Evolutionary conservation across 192 early-diverging fungal species (phyloP).

Genomic region (Rhizoclosmatium globosum): DNA sequence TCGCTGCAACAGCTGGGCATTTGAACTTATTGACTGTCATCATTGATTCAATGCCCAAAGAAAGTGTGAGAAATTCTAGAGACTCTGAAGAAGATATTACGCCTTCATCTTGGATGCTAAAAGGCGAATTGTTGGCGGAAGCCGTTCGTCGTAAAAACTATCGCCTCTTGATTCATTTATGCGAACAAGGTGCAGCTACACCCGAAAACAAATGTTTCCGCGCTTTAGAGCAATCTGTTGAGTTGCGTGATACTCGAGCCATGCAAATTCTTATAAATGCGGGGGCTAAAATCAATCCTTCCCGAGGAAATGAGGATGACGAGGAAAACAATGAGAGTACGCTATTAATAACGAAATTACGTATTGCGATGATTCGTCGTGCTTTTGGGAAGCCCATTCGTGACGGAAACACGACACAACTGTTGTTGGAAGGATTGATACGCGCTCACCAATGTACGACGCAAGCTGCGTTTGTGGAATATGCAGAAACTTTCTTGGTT

Average conservation of each 20-base stretch:
- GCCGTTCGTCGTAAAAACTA: constrained; percentile 26
- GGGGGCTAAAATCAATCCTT: constrained; percentile 8
- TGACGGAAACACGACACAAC: constrained; percentile 18
- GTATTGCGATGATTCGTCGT: constrained; percentile 16
- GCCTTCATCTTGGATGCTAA: neutral
- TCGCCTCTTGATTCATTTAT: constrained; percentile 28
- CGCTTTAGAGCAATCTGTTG: constrained; percentile 14
- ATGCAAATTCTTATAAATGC: constrained; percentile 23
- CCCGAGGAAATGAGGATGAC: neutral
- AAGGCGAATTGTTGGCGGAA: constrained; percentile 12
- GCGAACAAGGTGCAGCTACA: constrained; percentile 10
- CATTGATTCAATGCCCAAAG: neutral
- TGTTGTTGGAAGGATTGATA: constrained; percentile 20
- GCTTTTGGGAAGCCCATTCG: constrained; percentile 29
- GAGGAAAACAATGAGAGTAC: neutral
- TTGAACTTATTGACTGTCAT: constrained; percentile 15
- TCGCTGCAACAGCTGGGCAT: constrained; percentile 23
- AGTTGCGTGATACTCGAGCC: constrained; percentile 4
- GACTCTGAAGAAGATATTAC: constrained; percentile 7
- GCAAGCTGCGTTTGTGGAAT: constrained; percentile 26
- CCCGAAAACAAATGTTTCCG: constrained; percentile 13
- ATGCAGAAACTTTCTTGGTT: constrained; percentile 18
- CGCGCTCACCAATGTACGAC: constrained; percentile 8
- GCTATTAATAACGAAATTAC: constrained; percentile 4
- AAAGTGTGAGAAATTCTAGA: neutral